Evolutionary conservation across 2,329 filamentous ascomycete species (phyloP).

Genomic region (Macrophomina phaseolina): DNA sequence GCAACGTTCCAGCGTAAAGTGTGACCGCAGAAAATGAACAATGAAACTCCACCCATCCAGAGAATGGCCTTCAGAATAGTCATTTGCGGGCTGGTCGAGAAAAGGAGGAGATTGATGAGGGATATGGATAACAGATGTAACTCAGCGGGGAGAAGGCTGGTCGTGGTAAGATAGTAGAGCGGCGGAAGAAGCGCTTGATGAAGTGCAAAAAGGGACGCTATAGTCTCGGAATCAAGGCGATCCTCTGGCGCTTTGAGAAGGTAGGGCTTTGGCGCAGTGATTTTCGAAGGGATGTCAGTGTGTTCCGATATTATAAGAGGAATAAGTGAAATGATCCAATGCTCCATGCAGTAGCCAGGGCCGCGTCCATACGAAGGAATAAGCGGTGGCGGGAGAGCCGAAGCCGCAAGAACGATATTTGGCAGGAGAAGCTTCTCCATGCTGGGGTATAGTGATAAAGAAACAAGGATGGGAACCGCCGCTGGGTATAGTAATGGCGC

Average conservation of each 20-base stretch:
- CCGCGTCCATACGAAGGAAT: constrained; percentile 68
- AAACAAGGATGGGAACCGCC: constrained; percentile 75
- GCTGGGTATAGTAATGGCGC: constrained; percentile 89
- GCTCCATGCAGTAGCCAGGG: constrained; percentile 68
- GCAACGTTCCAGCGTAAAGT: constrained; percentile 84
- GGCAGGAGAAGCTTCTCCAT: constrained; percentile 69
- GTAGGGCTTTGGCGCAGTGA: constrained; percentile 42
- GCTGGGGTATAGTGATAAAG: constrained; percentile 71
- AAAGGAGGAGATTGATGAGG: constrained; percentile 79
- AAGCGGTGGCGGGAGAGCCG: constrained; percentile 74
- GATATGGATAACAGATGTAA: constrained; percentile 83
- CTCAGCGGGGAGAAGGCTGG: constrained; percentile 85
- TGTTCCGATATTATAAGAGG: constrained; percentile 66
- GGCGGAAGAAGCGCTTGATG: constrained; percentile 78
- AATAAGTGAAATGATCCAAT: constrained; percentile 78
- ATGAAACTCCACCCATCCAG: constrained; percentile 70
- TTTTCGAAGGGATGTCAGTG: constrained; percentile 43
- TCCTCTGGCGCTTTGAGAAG: constrained; percentile 41
- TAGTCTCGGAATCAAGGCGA: constrained; percentile 60
- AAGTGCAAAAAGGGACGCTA: constrained; percentile 77
- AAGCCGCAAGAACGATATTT: constrained; percentile 81
- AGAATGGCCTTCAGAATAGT: constrained; percentile 51
- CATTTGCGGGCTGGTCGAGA: constrained; percentile 68
- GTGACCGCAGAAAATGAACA: constrained; percentile 74
- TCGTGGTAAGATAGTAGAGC: constrained; percentile 82